These are phyloP conservation scores for Rhizopogon roseolus DNA, from an alignment of 768 basidiomycete species.

Conservation along the genomic window DNA sequence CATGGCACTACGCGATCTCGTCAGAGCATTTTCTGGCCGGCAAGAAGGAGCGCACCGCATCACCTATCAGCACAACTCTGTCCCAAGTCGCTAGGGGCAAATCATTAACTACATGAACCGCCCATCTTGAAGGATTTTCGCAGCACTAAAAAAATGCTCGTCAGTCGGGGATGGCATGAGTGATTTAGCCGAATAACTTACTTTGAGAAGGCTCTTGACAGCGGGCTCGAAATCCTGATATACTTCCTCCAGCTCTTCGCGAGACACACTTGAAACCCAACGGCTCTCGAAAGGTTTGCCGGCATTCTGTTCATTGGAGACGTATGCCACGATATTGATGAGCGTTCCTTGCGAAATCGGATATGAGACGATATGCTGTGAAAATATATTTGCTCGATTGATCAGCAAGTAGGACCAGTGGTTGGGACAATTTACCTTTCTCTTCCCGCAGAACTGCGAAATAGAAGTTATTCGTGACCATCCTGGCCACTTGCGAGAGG, in stretches of 20 bases:
- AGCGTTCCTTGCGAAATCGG: conserved; percentile 32
- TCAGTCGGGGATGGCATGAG: not conserved
- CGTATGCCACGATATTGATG: conserved; percentile 31
- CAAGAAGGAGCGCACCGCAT: conserved; percentile 32
- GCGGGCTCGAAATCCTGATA: conserved; percentile 35
- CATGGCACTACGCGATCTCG: conserved; percentile 11
- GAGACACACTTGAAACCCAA: conserved; percentile 23
- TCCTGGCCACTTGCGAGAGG: conserved; percentile 1
- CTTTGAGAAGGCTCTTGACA: conserved; percentile 24
- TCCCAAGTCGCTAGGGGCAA: conserved; percentile 35
- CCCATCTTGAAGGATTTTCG: conserved; percentile 37
- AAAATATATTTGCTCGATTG: not conserved
- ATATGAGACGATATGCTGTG: conserved; percentile 35
- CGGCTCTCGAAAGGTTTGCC: conserved; percentile 28
- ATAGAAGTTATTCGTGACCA: conserved; percentile 7
- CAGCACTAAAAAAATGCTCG: conserved; percentile 22
- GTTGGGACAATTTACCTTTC: conserved; percentile 2
- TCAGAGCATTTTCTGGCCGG: not conserved
- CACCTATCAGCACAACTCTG: conserved; percentile 43
- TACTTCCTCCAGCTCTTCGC: conserved; percentile 27
- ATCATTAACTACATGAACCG: conserved; percentile 36
- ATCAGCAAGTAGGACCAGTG: not conserved
- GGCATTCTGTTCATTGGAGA: conserved; percentile 22
- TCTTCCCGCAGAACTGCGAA: conserved; percentile 10
- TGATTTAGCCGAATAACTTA: conserved; percentile 1